A percentile compares a stretch with the other conserved stretches of the same genome.
phyloP scores from a whole-genome alignment of 1,284 basidiomycete genomes.

The Takashimella koratensis region DNA sequence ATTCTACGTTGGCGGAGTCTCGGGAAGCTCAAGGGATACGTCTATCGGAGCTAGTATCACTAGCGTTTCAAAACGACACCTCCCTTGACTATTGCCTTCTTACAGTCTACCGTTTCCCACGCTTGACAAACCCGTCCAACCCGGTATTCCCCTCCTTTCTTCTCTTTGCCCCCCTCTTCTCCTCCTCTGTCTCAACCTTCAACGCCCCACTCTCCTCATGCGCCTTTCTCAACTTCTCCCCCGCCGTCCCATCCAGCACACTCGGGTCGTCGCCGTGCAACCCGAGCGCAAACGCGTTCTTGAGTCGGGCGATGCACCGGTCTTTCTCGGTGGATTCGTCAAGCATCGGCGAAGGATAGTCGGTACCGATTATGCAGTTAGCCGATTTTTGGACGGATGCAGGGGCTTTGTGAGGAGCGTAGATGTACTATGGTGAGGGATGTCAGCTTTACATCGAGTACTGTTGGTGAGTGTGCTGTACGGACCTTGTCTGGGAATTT shows the following conservation, averaged over 20 bases:
- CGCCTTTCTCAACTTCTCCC: slow-evolving; percentile 17
- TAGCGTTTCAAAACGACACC: too few relatives aligned
- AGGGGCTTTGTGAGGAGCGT: slow-evolving; percentile 48
- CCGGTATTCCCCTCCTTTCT: slow-evolving; percentile 25
- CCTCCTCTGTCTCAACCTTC: slow-evolving; percentile 12
- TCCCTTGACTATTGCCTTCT: too few relatives aligned
- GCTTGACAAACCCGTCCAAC: slow-evolving; percentile 37
- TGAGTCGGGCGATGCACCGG: slow-evolving; percentile 38
- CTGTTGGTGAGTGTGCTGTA: too few relatives aligned
- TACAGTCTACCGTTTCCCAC: too few relatives aligned
- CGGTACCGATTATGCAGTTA: slow-evolving; percentile 48
- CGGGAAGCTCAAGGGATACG: too few relatives aligned
- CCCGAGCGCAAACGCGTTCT: slow-evolving; percentile 41
- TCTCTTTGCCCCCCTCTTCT: slow-evolving; percentile 21
- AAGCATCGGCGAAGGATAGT: slow-evolving; percentile 49
- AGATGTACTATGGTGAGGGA: slow-evolving; percentile 42
- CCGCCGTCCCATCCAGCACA: slow-evolving; percentile 38
- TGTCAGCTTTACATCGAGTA: neutral
- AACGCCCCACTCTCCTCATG: slow-evolving; percentile 24
- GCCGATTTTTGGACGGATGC: slow-evolving; percentile 43
- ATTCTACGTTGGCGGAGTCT: too few relatives aligned
- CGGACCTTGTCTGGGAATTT: slow-evolving; percentile 49
- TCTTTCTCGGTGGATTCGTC: slow-evolving; percentile 46
- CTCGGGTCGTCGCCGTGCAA: slow-evolving; percentile 36
- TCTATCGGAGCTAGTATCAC: too few relatives aligned